Percentiles rank a stretch among this genome's conserved stretches.
Conservation (phyloP, 1,284 basidiomycete genomes). For the Lentinula novae-zelandiae region DNA sequence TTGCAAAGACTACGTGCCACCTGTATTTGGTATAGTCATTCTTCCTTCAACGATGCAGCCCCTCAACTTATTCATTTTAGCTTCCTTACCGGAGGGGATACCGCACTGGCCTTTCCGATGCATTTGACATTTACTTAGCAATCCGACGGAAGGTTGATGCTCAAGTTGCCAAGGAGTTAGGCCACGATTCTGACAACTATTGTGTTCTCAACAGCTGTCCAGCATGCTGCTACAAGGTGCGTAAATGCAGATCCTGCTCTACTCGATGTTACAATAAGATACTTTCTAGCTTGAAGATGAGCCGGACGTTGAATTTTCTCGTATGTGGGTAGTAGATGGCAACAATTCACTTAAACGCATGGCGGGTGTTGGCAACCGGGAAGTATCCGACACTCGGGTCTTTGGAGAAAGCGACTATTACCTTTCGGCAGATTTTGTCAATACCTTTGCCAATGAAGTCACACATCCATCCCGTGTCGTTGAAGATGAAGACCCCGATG, state of each 20-base stretch:
- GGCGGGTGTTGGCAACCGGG: background rate
- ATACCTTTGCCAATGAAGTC: slow-evolving; percentile 16
- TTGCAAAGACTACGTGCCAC: too few species aligned
- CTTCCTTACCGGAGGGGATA: background rate
- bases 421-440: slow-evolving; percentile 1
- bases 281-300: slow-evolving; percentile 3
- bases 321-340: too few species aligned
- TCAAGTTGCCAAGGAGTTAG: background rate
- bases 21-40: too few species aligned
- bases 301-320: background rate
- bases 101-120: slow-evolving; percentile 1
- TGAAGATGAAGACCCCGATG: slow-evolving; percentile 8
- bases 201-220: slow-evolving; percentile 7
- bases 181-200: background rate
- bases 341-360: background rate
- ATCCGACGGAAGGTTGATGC: background rate
- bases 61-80: too few species aligned
- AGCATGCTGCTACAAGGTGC: slow-evolving; percentile 4
- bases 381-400: background rate
- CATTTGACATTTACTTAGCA: slow-evolving; percentile 1
- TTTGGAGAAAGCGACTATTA: background rate
- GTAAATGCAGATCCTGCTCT: too few species aligned
- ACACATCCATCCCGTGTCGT: background rate
- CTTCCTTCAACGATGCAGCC: too few species aligned
- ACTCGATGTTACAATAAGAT: background rate